Conservation (phyloP, 2,329 filamentous ascomycete species). For the Sclerotinia minor region DNA sequence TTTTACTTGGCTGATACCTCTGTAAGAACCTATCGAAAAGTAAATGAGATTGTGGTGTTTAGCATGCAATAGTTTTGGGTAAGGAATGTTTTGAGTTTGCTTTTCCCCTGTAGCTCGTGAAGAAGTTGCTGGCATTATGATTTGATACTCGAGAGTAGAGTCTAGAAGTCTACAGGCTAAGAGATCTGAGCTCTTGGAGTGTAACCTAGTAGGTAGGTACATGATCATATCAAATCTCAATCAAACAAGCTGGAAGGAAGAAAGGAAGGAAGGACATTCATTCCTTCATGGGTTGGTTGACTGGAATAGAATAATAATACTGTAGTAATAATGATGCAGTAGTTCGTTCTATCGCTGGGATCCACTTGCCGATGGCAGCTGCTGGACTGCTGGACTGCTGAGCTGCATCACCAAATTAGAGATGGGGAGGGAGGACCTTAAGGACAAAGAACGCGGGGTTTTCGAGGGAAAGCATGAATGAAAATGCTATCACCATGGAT, state of each 20-base stretch:
- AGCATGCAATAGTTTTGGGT: background rate
- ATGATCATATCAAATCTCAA: background rate
- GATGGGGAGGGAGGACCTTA: background rate
- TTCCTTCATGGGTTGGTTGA: background rate
- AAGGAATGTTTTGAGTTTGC: background rate
- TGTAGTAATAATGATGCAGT: too few species aligned
- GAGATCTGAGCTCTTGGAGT: background rate
- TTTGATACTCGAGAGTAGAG: too few species aligned
- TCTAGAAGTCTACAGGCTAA: background rate
- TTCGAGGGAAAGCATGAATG: background rate
- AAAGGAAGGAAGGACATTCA: too few species aligned
- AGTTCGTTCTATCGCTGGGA: background rate
- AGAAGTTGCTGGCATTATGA: background rate
- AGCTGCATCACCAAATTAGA: background rate
- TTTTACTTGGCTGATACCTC: conserved; percentile 14
- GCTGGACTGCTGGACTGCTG: background rate
- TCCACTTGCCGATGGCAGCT: conserved; percentile 8
- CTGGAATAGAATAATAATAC: background rate
- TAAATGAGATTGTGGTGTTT: background rate
- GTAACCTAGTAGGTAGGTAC: background rate
- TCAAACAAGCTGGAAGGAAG: background rate
- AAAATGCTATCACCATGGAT: too few species aligned
- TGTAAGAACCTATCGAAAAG: background rate
- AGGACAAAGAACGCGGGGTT: background rate
- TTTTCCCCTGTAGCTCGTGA: background rate